phyloP scores from a whole-genome alignment of 2,329 filamentous ascomycete genomes.

The Capronia coronata region DNA sequence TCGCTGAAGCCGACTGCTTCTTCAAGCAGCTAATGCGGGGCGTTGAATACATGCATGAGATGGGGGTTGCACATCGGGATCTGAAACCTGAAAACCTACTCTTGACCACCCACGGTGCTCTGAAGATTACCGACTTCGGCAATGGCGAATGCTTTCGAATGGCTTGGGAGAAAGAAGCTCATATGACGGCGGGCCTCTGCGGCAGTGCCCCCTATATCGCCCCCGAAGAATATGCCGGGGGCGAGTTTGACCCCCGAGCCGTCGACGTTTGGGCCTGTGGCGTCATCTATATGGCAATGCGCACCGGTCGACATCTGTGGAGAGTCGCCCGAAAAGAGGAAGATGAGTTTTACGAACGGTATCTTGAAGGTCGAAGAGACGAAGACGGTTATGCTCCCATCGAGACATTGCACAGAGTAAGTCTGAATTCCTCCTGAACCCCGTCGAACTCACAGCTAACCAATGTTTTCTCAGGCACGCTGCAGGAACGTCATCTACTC shows the following conservation, averaged over 20 bases:
- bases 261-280: slow-evolving; percentile 98
- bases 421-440: slow-evolving; percentile 35
- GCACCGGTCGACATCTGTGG: slow-evolving; percentile 92
- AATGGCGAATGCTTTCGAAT: slow-evolving; percentile 99
- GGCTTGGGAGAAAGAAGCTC: slow-evolving; percentile 97
- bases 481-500: slow-evolving; percentile 99
- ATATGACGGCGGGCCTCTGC: slow-evolving; percentile 96
- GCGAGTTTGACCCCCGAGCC: slow-evolving; percentile 94
- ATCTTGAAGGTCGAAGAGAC: slow-evolving; percentile 84
- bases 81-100: slow-evolving; percentile 95
- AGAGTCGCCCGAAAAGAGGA: slow-evolving; percentile 94
- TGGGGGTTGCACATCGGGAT: slow-evolving; percentile 96
- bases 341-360: slow-evolving; percentile 93
- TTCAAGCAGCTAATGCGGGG: slow-evolving; percentile 99
- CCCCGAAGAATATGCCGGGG: slow-evolving; percentile 90
- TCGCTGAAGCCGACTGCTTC: slow-evolving; percentile 90
- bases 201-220: slow-evolving; percentile 96
- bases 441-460: slow-evolving; percentile 11
- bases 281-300: slow-evolving; percentile 99
- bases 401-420: slow-evolving; percentile 87
- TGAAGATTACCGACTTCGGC: slow-evolving; percentile 98
- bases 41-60: slow-evolving; percentile 98
- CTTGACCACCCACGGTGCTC: slow-evolving; percentile 79
- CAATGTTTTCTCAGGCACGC: slow-evolving; percentile 59
- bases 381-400: slow-evolving; percentile 96